Conservation (phyloP, 805 yeast genomes). For the Blastobotrys robertii region DNA sequence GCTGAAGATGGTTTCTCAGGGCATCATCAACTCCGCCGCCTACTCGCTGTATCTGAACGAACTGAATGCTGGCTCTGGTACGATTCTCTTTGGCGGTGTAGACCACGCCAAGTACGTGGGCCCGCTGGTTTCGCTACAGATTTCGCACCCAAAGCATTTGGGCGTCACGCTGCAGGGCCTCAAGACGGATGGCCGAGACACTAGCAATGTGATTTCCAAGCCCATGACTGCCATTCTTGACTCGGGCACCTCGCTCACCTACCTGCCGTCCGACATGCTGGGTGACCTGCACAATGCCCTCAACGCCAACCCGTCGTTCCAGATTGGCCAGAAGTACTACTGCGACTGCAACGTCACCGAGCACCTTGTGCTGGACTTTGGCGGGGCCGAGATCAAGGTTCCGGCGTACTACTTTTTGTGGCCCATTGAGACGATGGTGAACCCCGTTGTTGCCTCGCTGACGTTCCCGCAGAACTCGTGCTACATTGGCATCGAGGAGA, state of each 20-base stretch:
- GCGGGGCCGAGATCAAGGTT: conserved; percentile 19
- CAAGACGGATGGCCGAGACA: conserved; percentile 19
- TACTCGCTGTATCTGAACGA: conserved; percentile 57
- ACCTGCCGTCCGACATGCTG: conserved; percentile 34
- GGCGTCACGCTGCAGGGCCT: conserved; percentile 24
- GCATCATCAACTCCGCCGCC: conserved; percentile 46
- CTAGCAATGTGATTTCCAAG: conserved; percentile 15
- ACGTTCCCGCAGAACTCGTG: conserved; percentile 30
- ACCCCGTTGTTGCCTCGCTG: conserved; percentile 19
- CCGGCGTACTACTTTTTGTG: conserved; percentile 28
- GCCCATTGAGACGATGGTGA: conserved; percentile 27
- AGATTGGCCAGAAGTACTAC: conserved; percentile 27
- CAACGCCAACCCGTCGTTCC: conserved; percentile 29
- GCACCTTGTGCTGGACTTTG: conserved; percentile 23
- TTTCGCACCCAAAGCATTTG: conserved; percentile 27
- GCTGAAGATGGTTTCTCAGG: conserved; percentile 44
- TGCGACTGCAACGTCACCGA: conserved; percentile 29
- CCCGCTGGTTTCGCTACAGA: conserved; percentile 28
- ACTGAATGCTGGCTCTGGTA: conserved; percentile 34
- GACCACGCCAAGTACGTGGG: conserved; percentile 43
- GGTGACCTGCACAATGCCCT: conserved; percentile 28
- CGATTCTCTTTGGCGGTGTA: conserved; percentile 47
- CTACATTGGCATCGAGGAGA: conserved; percentile 26
- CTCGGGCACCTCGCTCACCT: conserved; percentile 47
- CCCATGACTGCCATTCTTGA: conserved; percentile 36